phyloP scores from a whole-genome alignment of 1,139 yeast genomes.

The Nadsonia commutata region DNA sequence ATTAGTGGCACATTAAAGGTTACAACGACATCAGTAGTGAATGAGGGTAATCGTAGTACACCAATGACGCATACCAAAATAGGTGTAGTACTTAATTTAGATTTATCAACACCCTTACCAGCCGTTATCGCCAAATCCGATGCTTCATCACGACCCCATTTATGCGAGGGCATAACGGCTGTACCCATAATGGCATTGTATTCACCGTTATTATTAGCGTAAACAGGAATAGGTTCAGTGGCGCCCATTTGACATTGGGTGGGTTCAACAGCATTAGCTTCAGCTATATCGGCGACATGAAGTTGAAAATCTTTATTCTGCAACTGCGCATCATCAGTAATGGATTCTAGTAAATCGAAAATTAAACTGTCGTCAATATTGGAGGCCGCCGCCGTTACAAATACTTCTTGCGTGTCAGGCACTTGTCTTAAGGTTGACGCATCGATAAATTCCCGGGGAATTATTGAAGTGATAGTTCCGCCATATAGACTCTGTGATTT shows the following conservation, averaged over 20 bases:
- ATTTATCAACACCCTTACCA: background rate
- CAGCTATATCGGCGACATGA: background rate
- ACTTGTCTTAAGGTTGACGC: constrained; percentile 63
- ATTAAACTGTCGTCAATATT: constrained; percentile 39
- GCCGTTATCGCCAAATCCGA: background rate
- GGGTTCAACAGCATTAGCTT: background rate
- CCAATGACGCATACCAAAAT: background rate
- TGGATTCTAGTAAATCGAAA: constrained; percentile 54
- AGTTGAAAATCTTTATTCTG: background rate
- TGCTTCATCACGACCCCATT: background rate
- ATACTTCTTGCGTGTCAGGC: constrained; percentile 86
- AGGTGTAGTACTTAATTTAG: background rate
- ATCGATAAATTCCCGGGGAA: constrained; percentile 49
- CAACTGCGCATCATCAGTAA: constrained; percentile 22
- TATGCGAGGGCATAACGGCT: background rate
- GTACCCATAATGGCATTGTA: background rate
- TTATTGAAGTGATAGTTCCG: constrained; percentile 49
- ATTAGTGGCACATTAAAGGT: background rate
- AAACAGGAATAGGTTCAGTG: background rate
- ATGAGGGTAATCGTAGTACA: background rate
- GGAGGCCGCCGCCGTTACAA: constrained; percentile 11
- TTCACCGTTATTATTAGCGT: background rate
- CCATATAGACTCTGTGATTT: constrained; percentile 53
- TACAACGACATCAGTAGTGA: background rate
- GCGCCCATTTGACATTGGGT: background rate